Evolutionary conservation across 345 rosid species (phyloP).

Genomic region (Zanthoxylum bungeanum): DNA sequence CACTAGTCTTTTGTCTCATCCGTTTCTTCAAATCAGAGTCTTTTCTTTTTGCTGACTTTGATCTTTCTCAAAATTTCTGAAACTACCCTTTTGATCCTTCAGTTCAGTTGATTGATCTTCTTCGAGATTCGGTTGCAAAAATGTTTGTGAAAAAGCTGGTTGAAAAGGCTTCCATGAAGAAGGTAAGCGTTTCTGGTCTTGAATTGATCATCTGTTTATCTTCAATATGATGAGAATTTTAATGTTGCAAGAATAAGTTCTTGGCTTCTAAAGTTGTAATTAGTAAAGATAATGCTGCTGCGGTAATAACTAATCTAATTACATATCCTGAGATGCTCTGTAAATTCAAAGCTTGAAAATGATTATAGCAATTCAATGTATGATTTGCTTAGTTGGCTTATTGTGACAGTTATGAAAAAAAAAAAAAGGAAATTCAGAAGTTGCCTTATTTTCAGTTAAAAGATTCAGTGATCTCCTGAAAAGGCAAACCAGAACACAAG

Average conservation of each 20-base stretch:
- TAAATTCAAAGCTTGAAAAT: not conserved
- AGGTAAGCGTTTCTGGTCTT: slow-evolving; percentile 12
- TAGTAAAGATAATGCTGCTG: too few relatives aligned
- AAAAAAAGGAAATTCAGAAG: too few relatives aligned
- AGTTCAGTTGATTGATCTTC: not conserved
- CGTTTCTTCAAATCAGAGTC: slow-evolving; percentile 25
- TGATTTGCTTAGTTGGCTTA: not conserved
- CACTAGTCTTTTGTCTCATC: slow-evolving; percentile 4
- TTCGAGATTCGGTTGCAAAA: not conserved
- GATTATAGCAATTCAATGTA: not conserved
- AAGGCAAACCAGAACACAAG: too few relatives aligned
- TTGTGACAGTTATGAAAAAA: too few relatives aligned
- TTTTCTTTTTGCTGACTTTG: slow-evolving; percentile 1
- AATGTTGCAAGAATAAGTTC: too few relatives aligned
- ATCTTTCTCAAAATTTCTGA: not conserved
- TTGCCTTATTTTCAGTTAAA: not conserved
- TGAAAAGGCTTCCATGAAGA: slow-evolving; percentile 54
- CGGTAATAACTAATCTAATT: too few relatives aligned
- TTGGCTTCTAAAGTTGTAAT: too few relatives aligned
- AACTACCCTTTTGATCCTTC: not conserved
- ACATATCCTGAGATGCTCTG: not conserved
- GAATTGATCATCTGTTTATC: not conserved
- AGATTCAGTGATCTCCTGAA: too few relatives aligned
- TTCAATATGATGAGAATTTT: not conserved
- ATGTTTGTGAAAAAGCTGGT: slow-evolving; percentile 69